A percentile compares a stretch with the other conserved stretches of the same genome.
phyloP scores from a whole-genome alignment of 2,329 filamentous ascomycete genomes.

The Orbilia quercus region DNA sequence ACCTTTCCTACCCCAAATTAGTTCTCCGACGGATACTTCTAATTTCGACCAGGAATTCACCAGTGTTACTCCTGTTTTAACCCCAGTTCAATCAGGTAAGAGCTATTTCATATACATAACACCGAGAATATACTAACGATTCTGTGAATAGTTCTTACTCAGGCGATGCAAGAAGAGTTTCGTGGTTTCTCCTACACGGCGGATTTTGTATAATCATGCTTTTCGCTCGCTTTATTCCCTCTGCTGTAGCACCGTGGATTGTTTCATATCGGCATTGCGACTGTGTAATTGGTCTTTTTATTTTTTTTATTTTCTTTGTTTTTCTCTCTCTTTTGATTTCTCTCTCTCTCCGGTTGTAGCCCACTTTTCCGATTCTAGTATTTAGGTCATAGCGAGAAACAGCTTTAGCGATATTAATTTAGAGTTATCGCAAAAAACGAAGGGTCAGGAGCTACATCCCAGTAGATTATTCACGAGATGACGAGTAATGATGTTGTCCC shows the following conservation, averaged over 20 bases:
- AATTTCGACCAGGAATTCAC: constrained; percentile 99
- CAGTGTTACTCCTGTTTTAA: constrained; percentile 95
- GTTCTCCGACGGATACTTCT: constrained; percentile 95
- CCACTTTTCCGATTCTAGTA: no score
- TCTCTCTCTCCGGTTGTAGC: no score
- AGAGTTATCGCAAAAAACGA: no score
- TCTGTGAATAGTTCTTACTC: constrained; percentile 78
- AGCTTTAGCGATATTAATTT: no score
- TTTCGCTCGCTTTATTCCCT: constrained; percentile 27
- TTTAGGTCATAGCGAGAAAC: no score
- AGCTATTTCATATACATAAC: constrained; percentile 4
- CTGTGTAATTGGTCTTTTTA: neutral
- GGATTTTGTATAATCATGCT: constrained; percentile 77
- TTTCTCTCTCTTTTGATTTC: neutral
- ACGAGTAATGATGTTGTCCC: no score
- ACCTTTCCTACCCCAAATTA: constrained; percentile 90
- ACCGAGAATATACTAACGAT: constrained; percentile 55
- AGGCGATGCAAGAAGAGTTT: constrained; percentile 99
- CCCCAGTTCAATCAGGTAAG: constrained; percentile 95
- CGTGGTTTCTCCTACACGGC: constrained; percentile 97
- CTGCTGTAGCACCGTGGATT: neutral
- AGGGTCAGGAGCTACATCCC: no score
- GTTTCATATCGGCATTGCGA: neutral
- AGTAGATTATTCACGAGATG: no score
- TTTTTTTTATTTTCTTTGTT: neutral